These are phyloP conservation scores for Helianthus tuberosus DNA, from an alignment of 129 eudicot species.

Conservation along the genomic window DNA sequence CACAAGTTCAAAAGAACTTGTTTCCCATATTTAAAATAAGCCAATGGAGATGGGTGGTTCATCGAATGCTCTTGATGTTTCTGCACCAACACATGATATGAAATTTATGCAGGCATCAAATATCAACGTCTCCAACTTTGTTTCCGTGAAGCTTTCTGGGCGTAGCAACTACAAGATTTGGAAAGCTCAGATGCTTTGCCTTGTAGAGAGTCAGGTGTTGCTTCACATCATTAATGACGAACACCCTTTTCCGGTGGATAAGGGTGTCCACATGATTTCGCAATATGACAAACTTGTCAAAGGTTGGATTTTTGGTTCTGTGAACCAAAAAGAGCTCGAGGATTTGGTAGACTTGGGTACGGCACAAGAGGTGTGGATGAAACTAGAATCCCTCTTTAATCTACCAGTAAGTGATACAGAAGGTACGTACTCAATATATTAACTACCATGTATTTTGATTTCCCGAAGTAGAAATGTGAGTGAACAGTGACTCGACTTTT, in stretches of 20 bases:
- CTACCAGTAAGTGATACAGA: not conserved
- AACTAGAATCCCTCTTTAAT: conserved; percentile 11
- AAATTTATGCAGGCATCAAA: not conserved
- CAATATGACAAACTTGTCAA: conserved; percentile 16
- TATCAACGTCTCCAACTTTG: not conserved
- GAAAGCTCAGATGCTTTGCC: not conserved
- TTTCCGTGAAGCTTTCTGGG: not conserved
- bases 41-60: not conserved
- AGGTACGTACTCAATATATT: no score
- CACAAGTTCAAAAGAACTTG: no score
- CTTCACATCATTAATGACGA: not conserved
- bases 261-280: not conserved
- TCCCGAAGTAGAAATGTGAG: no score
- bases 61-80: not conserved
- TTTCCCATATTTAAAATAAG: no score
- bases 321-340: conserved; percentile 1
- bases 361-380: conserved; percentile 19
- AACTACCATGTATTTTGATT: no score
- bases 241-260: not conserved
- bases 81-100: not conserved
- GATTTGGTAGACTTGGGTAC: not conserved
- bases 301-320: conserved; percentile 32
- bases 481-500: no score
- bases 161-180: not conserved
- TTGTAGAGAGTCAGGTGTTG: not conserved